Base-by-base conservation (phyloP, 2,329 filamentous ascomycete species). In the Cytospora paraplurivora region DNA sequence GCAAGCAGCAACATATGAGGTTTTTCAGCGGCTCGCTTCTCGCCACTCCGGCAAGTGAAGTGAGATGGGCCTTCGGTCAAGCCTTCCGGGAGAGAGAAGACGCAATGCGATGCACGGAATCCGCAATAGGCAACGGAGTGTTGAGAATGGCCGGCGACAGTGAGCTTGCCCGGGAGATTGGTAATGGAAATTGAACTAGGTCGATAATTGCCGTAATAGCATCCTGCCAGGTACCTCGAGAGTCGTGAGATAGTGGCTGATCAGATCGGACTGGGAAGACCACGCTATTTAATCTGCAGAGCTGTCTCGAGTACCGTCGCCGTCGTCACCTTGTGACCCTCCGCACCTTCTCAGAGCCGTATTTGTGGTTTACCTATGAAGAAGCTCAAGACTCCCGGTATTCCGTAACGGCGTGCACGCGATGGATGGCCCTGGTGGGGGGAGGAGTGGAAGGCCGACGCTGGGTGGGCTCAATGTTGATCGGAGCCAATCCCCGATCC, bases 81-180 rank as follows among this genome's bases (percentile, higher is more conserved):
- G 44, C 5, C 44, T 47, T 19, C 44, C 44, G 44, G 19, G 8
- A 47, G 44, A 47, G 21, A 19, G 44, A 21, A 37, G 35, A 37
- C 12, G 12, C 35, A 37, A 37, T 13, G 6, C 2, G 2, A 37
- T 37, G 12, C 35, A 37, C 12, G 35, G 35, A 8, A 37, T 37
- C 27, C 27, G 35, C 35, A 37, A 37, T 37, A 8, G 35, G 35
- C 35, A 37, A 37, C 12, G 35, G 35, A 7, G 44, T 27, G 27
- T 21, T 19, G 44, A 47, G 17, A 27, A 27, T 27, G 27, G 44
- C n/a, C 44, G n/a, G 44, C 44, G n/a, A 19, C 44, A 19, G 44
- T 21, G 44, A 47, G 44, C n/a, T 47, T 47, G 44, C 44, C 44
- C 44, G 44, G n/a, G 21, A 47, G 44, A 47, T 47, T 47, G n/a